Conservation (phyloP, 495 filamentous ascomycete species). For the Entonaema liquescens region DNA sequence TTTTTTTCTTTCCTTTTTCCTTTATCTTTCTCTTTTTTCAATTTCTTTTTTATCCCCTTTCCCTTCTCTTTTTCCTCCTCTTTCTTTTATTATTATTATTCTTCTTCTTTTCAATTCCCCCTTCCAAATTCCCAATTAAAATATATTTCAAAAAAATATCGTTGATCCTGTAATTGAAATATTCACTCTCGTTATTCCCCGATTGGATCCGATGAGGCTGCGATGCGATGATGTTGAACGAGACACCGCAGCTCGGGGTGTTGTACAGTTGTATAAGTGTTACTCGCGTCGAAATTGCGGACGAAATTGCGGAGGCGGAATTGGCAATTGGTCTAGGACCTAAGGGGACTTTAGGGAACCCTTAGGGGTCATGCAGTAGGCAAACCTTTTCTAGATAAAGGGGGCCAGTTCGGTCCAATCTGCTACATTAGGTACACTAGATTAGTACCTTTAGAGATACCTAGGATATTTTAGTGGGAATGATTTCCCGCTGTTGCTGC, state of each 20-base stretch:
- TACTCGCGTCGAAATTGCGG: slow-evolving; percentile 5
- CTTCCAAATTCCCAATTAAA: neutral
- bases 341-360: neutral
- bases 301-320: slow-evolving; percentile 7
- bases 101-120: neutral
- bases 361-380: slow-evolving; percentile 2
- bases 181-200: neutral
- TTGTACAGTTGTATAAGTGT: slow-evolving; percentile 4
- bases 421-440: neutral
- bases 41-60: neutral
- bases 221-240: neutral
- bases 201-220: neutral
- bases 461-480: neutral
- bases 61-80: neutral
- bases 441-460: neutral
- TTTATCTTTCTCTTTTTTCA: neutral
- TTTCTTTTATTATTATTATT: neutral
- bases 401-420: neutral
- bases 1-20: slow-evolving; percentile 2
- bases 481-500: slow-evolving; percentile 3
- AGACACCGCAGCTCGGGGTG: neutral
- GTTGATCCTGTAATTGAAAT: neutral
- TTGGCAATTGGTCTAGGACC: neutral
- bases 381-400: slow-evolving; percentile 10
- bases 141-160: neutral